Evolutionary conservation across 805 yeast genomes (phyloP).

Genomic region (Candida methanosorbosa): DNA sequence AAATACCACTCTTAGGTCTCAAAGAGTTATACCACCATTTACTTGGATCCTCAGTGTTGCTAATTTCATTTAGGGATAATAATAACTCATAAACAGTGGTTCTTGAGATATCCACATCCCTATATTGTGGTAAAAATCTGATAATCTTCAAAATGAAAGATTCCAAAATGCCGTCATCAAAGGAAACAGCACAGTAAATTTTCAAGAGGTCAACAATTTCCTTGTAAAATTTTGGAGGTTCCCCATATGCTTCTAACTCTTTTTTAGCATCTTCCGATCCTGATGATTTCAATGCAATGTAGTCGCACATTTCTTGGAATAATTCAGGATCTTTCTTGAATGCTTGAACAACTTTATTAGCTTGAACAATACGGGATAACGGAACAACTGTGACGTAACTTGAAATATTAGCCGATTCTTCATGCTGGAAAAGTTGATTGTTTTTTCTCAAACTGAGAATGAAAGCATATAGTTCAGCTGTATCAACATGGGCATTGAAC

Average conservation of each 20-base stretch:
- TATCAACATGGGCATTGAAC: constrained; percentile 9
- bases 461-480: constrained; percentile 31
- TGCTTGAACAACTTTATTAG: constrained; percentile 21
- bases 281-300: constrained; percentile 4
- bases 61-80: constrained; percentile 19
- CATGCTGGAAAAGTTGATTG: constrained; percentile 28
- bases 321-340: constrained; percentile 17
- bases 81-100: constrained; percentile 46
- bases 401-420: constrained; percentile 19
- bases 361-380: constrained; percentile 24
- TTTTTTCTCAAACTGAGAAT: constrained; percentile 40
- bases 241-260: background rate
- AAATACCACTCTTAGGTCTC: constrained; percentile 34
- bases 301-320: constrained; percentile 17
- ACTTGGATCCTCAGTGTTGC: constrained; percentile 36
- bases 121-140: constrained; percentile 21
- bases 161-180: constrained; percentile 36
- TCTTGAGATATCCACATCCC: constrained; percentile 37
- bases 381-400: constrained; percentile 37
- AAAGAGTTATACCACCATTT: constrained; percentile 39
- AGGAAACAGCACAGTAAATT: constrained; percentile 48
- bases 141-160: constrained; percentile 37
- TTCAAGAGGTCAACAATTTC: constrained; percentile 38
- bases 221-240: constrained; percentile 21
- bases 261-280: background rate